phyloP scores from a whole-genome alignment of 2,329 filamentous ascomycete species.

The Neophaeococcomyces aloes region DNA sequence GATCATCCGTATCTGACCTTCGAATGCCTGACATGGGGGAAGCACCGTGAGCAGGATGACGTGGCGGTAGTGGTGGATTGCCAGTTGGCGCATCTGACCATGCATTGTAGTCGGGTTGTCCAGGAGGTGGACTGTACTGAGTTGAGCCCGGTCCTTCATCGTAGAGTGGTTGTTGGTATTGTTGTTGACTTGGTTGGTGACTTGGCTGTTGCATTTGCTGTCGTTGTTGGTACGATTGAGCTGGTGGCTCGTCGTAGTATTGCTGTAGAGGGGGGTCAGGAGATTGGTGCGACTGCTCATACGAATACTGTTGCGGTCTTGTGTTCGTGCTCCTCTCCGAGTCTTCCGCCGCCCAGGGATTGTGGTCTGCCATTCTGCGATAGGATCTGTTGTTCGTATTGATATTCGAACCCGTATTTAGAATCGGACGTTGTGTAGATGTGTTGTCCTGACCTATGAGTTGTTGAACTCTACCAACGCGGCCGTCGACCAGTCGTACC shows the following conservation, averaged over 20 bases:
- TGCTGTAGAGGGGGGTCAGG: background rate
- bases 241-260: slow-evolving; percentile 5
- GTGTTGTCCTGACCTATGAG: slow-evolving; percentile 9
- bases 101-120: background rate
- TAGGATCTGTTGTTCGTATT: slow-evolving; percentile 1
- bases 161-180: slow-evolving; percentile 1
- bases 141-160: no score
- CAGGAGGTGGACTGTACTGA: no score
- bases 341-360: slow-evolving; percentile 4
- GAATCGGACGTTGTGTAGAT: background rate
- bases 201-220: slow-evolving; percentile 3
- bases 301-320: background rate
- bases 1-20: slow-evolving; percentile 18
- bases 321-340: background rate
- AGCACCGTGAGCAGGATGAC: slow-evolving; percentile 10
- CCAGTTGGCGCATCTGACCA: slow-evolving; percentile 3
- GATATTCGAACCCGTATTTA: no score
- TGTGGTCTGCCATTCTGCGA: slow-evolving; percentile 5
- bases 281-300: background rate
- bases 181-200: slow-evolving; percentile 8
- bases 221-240: no score
- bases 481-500: slow-evolving; percentile 59
- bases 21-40: no score
- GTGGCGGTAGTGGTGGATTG: slow-evolving; percentile 5
- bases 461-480: slow-evolving; percentile 61